Conservation (phyloP, 2,329 filamentous ascomycete species). For the Alternaria solani region DNA sequence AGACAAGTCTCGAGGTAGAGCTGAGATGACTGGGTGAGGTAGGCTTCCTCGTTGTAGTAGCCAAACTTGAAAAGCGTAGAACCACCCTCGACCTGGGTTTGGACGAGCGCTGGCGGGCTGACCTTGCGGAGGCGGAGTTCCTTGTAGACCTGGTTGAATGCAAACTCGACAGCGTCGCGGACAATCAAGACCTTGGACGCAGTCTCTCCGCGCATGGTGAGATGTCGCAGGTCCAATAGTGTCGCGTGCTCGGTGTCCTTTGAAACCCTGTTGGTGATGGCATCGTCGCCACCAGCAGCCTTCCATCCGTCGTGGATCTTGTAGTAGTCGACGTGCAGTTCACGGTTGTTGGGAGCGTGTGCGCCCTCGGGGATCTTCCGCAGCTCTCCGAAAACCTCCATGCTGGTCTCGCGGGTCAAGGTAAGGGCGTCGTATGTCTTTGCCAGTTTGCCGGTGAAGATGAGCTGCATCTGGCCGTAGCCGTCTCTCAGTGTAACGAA, state of each 20-base stretch:
- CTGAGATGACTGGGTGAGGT: constrained; percentile 95
- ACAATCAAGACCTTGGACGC: constrained; percentile 88
- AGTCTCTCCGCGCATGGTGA: constrained; percentile 84
- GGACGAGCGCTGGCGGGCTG: constrained; percentile 87
- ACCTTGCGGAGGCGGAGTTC: constrained; percentile 83
- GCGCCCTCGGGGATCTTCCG: constrained; percentile 79
- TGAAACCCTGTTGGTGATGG: constrained; percentile 84
- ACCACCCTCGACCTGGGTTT: constrained; percentile 94
- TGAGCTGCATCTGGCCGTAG: constrained; percentile 83
- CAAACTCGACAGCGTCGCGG: constrained; percentile 79
- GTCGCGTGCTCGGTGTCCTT: constrained; percentile 74
- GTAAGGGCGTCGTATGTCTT: constrained; percentile 92
- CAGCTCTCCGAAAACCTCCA: constrained; percentile 85
- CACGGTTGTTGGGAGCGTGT: constrained; percentile 82
- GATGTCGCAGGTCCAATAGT: constrained; percentile 81
- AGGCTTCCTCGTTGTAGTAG: constrained; percentile 90
- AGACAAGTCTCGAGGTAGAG: constrained; percentile 96
- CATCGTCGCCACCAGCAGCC: constrained; percentile 86
- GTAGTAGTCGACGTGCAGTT: constrained; percentile 91
- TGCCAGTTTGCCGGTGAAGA: constrained; percentile 80
- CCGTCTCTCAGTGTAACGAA: constrained; percentile 90
- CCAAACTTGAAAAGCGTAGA: constrained; percentile 88
- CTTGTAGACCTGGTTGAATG: constrained; percentile 81
- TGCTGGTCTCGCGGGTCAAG: constrained; percentile 85
- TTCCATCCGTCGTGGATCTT: constrained; percentile 71